Percentiles rank a stretch among this genome's conserved stretches.
These are phyloP conservation scores for Puccinia novopanici DNA, from an alignment of 1,284 basidiomycete genomes.

Conservation along the genomic window DNA sequence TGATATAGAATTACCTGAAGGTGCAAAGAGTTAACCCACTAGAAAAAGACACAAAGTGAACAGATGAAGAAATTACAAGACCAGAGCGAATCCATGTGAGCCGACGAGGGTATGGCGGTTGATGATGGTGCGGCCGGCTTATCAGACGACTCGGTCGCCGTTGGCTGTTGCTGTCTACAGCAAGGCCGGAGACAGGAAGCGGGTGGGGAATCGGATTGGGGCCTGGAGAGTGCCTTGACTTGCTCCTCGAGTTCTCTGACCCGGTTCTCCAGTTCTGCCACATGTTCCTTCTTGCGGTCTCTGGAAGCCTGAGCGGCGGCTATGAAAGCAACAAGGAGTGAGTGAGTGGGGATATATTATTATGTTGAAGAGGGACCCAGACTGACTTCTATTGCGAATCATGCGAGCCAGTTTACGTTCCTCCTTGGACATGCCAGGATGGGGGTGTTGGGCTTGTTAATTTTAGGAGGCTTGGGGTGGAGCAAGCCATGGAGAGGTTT, in stretches of 20 bases:
- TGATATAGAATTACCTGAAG: too few species aligned
- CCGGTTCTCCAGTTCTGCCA: conserved; percentile 30
- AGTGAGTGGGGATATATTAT: not conserved
- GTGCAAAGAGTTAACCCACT: too few species aligned
- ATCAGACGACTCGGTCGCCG: too few species aligned
- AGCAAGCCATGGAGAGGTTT: not conserved
- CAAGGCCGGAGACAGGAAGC: not conserved
- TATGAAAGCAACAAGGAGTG: not conserved
- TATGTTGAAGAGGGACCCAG: not conserved
- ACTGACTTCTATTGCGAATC: conserved; percentile 49
- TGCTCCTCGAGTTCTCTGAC: conserved; percentile 37
- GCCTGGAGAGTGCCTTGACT: not conserved
- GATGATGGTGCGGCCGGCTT: too few species aligned
- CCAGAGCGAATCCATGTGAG: not conserved
- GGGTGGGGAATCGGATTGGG: not conserved
- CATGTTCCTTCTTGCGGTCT: conserved; percentile 49
- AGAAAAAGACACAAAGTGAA: too few species aligned
- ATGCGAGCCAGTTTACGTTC: conserved; percentile 49
- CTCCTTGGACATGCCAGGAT: conserved; percentile 49
- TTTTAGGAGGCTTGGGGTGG: not conserved
- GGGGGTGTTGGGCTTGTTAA: conserved; percentile 4
- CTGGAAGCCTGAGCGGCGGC: conserved; percentile 48
- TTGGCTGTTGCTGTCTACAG: not conserved
- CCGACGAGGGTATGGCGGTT: not conserved
- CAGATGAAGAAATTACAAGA: not conserved